Evolutionary conservation across 1,284 basidiomycete genomes (phyloP), one percentile per base, ranked within the genome.

Genomic region (Mycosarcoma mackinlayi): DNA sequence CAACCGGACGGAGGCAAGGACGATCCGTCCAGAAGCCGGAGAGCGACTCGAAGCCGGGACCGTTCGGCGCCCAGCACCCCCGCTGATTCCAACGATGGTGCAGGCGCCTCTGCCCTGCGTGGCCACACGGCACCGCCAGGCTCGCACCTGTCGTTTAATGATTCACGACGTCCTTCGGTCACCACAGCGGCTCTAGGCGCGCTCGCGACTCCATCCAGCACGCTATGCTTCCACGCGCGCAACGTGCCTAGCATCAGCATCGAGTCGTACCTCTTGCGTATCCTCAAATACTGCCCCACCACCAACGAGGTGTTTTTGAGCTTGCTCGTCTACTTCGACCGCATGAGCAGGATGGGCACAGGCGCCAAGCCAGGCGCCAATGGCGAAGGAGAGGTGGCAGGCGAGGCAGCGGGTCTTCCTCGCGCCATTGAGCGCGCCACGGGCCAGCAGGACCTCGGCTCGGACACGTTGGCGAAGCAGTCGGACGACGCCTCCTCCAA

Each of bases 231-330:
- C 83, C 94, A 98, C 83, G 95, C 95, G 0, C 89, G 95, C 25
- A 95, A 97, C 83, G 88, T 98, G 27, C 95, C 95, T 9, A 92
- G 92, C 30, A 98, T 98, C 81, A 88, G 91, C 24, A 92, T 98
- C 77, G 94, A 98, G 83, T 89, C 92, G 4, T 98, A 98, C 82
- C 88, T 98, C 10, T 85, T 95, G 28, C 89, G 95, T 37, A 98
- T 98, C 68, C 89, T 97, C 84, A 97, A 95, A 81, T 98, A 98
- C 83, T 98, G 95, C 83, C 95, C 95, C 2, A 94, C 94, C 2
- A 95, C 94, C 39, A 98, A 98, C 85, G 93, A 98, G 81, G 95
- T 98, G 39, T 98, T 98, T 81, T 86, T 98, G 9, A 90, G 92
- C 37, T 86, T 98, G 40, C 86, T 98, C 53, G 94, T 98, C 44